Percentiles rank a stretch among this genome's conserved stretches.
Conservation (phyloP, 805 yeast species). For the Lipomyces sp. region DNA sequence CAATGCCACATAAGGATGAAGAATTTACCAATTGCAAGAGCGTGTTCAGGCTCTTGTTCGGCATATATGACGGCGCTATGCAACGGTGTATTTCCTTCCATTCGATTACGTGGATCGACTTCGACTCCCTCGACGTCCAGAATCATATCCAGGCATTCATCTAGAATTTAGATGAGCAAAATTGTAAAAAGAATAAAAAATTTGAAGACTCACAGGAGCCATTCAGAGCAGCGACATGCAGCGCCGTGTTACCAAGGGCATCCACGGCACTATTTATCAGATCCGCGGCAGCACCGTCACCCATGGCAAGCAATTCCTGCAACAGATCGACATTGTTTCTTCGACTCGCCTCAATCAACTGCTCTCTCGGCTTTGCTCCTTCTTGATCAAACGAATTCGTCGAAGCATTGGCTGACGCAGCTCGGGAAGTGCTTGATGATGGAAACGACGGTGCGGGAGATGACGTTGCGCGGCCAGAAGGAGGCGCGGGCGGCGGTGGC, state of each 20-base stretch:
- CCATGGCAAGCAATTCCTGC: slow-evolving; percentile 50
- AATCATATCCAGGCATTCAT: slow-evolving; percentile 76
- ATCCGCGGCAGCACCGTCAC: slow-evolving; percentile 41
- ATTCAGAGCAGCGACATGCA: slow-evolving; percentile 75
- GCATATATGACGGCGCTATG: slow-evolving; percentile 81
- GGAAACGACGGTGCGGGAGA: too few relatives aligned
- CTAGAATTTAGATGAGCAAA: too few relatives aligned
- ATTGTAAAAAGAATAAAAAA: too few relatives aligned
- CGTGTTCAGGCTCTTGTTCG: slow-evolving; percentile 79
- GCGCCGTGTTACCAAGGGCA: slow-evolving; percentile 73
- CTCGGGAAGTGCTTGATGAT: too few relatives aligned
- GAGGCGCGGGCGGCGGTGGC: too few relatives aligned
- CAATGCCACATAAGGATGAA: too few relatives aligned
- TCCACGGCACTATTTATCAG: slow-evolving; percentile 69
- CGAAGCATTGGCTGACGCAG: not conserved
- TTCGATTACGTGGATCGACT: slow-evolving; percentile 70
- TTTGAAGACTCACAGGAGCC: slow-evolving; percentile 63
- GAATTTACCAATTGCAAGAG: slow-evolving; percentile 53
- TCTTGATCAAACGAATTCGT: slow-evolving; percentile 32
- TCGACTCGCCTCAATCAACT: slow-evolving; percentile 80
- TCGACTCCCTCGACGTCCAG: slow-evolving; percentile 89
- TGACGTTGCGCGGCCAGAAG: too few relatives aligned
- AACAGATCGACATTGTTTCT: slow-evolving; percentile 81
- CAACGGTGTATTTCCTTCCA: slow-evolving; percentile 82
- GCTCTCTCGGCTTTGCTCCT: slow-evolving; percentile 78